phyloP scores from a whole-genome alignment of 1,284 basidiomycete species.

The Fomes fomentarius region DNA sequence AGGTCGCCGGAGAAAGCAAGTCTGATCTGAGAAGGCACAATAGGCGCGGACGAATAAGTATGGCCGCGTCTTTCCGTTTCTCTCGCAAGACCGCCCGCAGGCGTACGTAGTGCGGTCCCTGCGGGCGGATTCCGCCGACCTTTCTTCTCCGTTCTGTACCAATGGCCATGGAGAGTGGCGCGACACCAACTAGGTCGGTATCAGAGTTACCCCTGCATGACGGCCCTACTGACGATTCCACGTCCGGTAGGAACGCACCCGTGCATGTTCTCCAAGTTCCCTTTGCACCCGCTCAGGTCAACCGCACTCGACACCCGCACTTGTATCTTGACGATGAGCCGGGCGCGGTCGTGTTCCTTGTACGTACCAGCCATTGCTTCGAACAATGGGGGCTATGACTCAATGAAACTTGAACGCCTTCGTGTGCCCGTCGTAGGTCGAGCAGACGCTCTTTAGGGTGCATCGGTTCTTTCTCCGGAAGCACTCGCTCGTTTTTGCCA shows the following conservation, averaged over 20 bases:
- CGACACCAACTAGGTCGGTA: too few species aligned
- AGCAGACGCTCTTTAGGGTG: slow-evolving; percentile 30
- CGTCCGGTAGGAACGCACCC: too few species aligned
- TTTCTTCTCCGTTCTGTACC: too few species aligned
- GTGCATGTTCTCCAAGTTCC: too few species aligned
- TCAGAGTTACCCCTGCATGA: too few species aligned
- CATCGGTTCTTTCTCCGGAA: slow-evolving; percentile 30
- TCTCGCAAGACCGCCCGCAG: background rate
- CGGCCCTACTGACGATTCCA: too few species aligned
- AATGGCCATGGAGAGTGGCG: too few species aligned
- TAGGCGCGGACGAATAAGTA: slow-evolving; percentile 4
- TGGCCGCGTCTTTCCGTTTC: background rate
- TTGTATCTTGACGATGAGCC: slow-evolving; percentile 29
- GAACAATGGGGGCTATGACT: background rate
- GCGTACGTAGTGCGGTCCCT: slow-evolving; percentile 6
- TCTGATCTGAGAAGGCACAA: slow-evolving; percentile 1
- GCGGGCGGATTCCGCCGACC: background rate
- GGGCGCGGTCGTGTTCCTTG: slow-evolving; percentile 24
- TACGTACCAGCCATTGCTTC: slow-evolving; percentile 8
- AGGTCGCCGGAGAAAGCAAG: slow-evolving; percentile 2
- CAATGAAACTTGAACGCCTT: background rate
- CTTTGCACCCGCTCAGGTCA: background rate
- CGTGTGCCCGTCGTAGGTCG: slow-evolving; percentile 27
- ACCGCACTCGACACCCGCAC: slow-evolving; percentile 18
- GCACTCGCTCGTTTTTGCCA: slow-evolving; percentile 27